Evolutionary conservation across 1,139 yeast genomes (phyloP), one percentile per base, ranked within the genome.

Genomic region (Yamadazyma aaseri): DNA sequence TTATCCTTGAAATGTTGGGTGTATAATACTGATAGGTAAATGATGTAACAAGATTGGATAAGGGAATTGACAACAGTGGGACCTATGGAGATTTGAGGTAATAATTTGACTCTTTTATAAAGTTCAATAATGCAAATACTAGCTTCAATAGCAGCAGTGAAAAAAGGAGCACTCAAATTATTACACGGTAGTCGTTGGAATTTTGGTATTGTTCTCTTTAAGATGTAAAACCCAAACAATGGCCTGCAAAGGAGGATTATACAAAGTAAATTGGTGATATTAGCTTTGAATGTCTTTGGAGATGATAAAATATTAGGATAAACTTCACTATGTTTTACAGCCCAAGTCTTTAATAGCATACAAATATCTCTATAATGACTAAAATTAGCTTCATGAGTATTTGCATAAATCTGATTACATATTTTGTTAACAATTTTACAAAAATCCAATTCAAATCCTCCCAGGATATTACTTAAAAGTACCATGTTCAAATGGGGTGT

Each of bases 241-340:
- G 79, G 77, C 15, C 76, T 56, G 21, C 73, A 56, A 14, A 73
- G 50, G 17, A 72, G 47, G 42, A 71, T 58, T 15, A 71, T 60
- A 2, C 71, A 66, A 46, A 60, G 59, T 22, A 72, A 50, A 37
- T 70, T 66, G 7, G 61, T 53, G 16, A 70, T 50, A 48, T 72
- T 73, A 15, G 34, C 7, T 3, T 7, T 4, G 17, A 16, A 10
- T 6, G 13, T 23, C n/a, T 23, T 6, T 9, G n/a, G 26, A 9
- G 9, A 11, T 8, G 13, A 8, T 11, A 11, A 9, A 11, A 6
- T 10, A 12, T 7, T 6, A 11, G 6, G 8, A 15, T 7, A 25
- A 6, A 6, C n/a, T 6, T 8, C 26, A 23, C 7, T 6, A 11
- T 6, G 10, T 6, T 55, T 53, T 17, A 52, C 51, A 2, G 64